phyloP scores from a whole-genome alignment of 257 asterid species.

The Solanum ossicruentum region DNA sequence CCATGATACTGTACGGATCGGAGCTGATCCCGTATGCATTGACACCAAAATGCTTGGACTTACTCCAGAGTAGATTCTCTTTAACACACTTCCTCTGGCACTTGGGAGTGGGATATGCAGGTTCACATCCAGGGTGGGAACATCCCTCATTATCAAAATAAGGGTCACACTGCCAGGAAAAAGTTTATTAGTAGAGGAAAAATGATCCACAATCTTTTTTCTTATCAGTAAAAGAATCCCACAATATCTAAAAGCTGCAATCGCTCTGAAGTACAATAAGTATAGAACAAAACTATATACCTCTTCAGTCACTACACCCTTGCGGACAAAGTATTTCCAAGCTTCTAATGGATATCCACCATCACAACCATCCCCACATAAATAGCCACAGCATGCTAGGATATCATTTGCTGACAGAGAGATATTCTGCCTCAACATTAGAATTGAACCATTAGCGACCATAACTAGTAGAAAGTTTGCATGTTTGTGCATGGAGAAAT shows the following conservation, averaged over 20 bases:
- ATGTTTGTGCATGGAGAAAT: background rate
- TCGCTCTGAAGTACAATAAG: background rate
- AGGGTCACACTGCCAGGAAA: conserved; percentile 78
- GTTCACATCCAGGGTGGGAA: conserved; percentile 97
- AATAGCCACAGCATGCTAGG: conserved; percentile 80
- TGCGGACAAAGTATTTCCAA: conserved; percentile 66
- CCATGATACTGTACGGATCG: conserved; percentile 78
- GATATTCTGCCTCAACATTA: conserved; percentile 37
- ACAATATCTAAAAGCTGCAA: background rate
- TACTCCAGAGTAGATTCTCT: conserved; percentile 55
- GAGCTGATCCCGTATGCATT: conserved; percentile 44
- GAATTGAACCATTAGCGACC: background rate
- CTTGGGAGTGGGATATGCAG: conserved; percentile 77
- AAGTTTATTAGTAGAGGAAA: background rate
- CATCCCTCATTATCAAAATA: conserved; percentile 84
- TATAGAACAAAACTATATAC: conserved; percentile 13
- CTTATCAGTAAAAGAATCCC: background rate
- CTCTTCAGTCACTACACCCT: conserved; percentile 93
- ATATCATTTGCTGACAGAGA: conserved; percentile 91
- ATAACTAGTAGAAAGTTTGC: background rate
- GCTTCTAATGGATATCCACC: conserved; percentile 88
- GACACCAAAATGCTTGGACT: conserved; percentile 64
- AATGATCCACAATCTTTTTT: background rate
- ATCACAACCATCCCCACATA: conserved; percentile 96
- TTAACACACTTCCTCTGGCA: conserved; percentile 54